A percentile compares a stretch with the other conserved stretches of the same genome.
These are phyloP conservation scores for Carex kokanica DNA, from an alignment of 176 grass and related monocot genomes.

Conservation along the genomic window DNA sequence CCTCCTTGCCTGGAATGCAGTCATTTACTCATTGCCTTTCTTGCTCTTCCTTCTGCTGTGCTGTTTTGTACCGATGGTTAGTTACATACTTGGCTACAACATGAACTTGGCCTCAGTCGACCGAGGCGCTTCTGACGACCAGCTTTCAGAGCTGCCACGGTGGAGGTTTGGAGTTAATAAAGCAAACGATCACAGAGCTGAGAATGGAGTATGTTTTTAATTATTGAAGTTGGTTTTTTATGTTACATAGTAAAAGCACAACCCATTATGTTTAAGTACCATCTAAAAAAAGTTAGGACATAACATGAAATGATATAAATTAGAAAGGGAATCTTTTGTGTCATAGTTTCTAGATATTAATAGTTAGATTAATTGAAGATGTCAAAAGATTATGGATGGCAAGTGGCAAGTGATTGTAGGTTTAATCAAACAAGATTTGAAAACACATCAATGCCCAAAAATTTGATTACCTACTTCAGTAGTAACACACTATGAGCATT, in stretches of 20 bases:
- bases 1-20: constrained; percentile 79
- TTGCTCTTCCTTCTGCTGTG: constrained; percentile 95
- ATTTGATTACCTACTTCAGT: neutral
- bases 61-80: constrained; percentile 79
- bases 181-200: constrained; percentile 22
- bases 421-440: neutral
- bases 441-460: neutral
- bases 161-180: constrained; percentile 59
- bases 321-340: neutral
- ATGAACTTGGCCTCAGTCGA: constrained; percentile 77
- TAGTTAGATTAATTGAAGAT: neutral
- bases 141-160: constrained; percentile 62
- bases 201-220: constrained; percentile 26
- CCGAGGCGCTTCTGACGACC: constrained; percentile 77
- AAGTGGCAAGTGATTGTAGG: neutral
- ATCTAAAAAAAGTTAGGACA: neutral
- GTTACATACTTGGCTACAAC: constrained; percentile 74
- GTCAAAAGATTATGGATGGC: neutral
- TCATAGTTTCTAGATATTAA: neutral
- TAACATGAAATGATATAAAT: neutral
- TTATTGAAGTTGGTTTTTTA: neutral
- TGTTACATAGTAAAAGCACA: neutral
- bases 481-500: neutral
- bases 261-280: neutral
- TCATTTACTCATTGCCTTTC: constrained; percentile 93